Evolutionary conservation across 495 filamentous ascomycete genomes (phyloP), one percentile per base, ranked within the genome.

Genomic region (Neurospora sp.): DNA sequence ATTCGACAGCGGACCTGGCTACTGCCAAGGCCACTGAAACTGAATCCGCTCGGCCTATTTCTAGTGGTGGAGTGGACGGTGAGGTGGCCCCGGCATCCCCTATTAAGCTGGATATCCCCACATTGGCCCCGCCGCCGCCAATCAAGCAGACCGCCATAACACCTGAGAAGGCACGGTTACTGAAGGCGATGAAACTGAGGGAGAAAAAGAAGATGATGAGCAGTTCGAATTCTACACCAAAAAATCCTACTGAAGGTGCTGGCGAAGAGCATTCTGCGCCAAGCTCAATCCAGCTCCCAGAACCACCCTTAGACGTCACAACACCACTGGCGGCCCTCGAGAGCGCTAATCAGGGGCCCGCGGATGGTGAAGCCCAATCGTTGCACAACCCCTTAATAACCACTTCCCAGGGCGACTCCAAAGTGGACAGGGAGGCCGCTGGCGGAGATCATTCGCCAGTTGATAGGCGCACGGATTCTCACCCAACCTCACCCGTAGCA

Each of bases 141-240:
- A 75, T 74, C 59, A 89, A 86, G 73, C 86, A 89, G 14, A 86
- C 87, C 39, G 86, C 88, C 17, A 89, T 96, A 77, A 95, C 93
- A 1, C 92, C 93, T 0, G 96, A 98, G 79, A 97, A 97, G 79
- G 89, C 92, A 75, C 87, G 94, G 74, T 84, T 99, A 73, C 92
- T 97, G 93, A 97, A 95, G 83, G 95, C 96, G 6, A 85, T 98
- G 79, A 91, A 98, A 75, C 83, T 98, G 61, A 87, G 96, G 45
- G 82, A 88, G 77, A 94, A 93, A 81, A 93, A 91, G 77, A 90
- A 92, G 75, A 84, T 89, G 85, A 87, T 80, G 77, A 75, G 35
- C 35, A 37, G 69, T 70, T 69, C 71, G 45, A 78, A 76, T 40
- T 70, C 75, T 16, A 38, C 73, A 17, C 31, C 74, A 0, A 31